Base-by-base conservation (phyloP, 78 protist species). In the Tieghemostelium lacteum region DNA sequence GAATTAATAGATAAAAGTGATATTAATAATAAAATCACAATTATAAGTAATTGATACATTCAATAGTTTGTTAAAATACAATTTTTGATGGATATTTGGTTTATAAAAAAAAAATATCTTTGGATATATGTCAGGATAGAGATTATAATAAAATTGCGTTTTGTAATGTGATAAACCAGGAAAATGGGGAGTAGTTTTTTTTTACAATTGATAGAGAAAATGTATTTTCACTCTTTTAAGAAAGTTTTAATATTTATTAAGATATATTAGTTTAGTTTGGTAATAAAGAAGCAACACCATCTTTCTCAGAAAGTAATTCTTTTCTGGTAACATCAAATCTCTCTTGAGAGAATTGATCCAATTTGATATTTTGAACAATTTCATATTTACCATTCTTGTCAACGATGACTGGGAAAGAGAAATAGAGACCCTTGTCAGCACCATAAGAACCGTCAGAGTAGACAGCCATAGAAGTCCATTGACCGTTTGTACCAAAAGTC, bases 401-500 rank as follows among this genome's bases (percentile, higher is more conserved):
- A 22, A 58, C 66, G 10, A 76, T 73, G 60, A 87, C 85, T 75
- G 93, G 93, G 93, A 28, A 87, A 24, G 88, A 75, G 86, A 87
- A 87, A 73, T 76, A 87, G 72, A 87, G 75, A 42, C 80, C 80
- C 69, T 87, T 87, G 65, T 73, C 76, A 49, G 86, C 93, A 74
- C 93, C 94, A 85, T 94, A 94, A 37, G 55, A 40, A 58, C 96
- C 96, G 52, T 93, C 93, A 62, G 78, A 50, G 75, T 42, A 65
- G 87, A 93, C 19, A 50, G 86, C 95, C 93, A 93, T 86, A 20
- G 86, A 72, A 19, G 78, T 67, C 87, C 85, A 62, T 61, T 58
- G 61, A 40, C 85, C 86, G 72, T 77, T 75, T 57, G 96, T 89
- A 63, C 96, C 96, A 58, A 62, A 83, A 42, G 85, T 87, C 96